A percentile compares a stretch with the other conserved stretches of the same genome.
Evolutionary conservation across 495 filamentous ascomycete species (phyloP).

Genomic region (Podospora anserina): DNA sequence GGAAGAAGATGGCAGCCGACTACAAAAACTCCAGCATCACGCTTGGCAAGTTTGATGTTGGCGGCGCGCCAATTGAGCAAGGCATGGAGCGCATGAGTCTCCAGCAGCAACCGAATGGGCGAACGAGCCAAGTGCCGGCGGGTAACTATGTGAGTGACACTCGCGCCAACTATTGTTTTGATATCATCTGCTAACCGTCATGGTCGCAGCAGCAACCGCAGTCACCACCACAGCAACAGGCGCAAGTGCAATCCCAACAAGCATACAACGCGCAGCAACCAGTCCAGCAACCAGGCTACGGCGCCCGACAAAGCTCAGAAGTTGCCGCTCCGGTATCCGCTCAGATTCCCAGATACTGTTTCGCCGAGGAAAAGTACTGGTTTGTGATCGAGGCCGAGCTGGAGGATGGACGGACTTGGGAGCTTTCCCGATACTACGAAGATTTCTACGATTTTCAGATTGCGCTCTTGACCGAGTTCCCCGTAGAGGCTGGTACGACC

Average conservation of each 20-base stretch:
- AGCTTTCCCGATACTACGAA: constrained; percentile 88
- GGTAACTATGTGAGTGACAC: constrained; percentile 40
- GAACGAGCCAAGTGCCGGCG: constrained; percentile 45
- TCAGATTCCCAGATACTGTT: constrained; percentile 88
- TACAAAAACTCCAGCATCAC: constrained; percentile 99
- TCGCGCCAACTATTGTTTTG: background rate
- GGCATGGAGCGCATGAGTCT: constrained; percentile 81
- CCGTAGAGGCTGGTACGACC: constrained; percentile 84
- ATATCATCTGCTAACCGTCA: constrained; percentile 8
- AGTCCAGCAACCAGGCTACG: constrained; percentile 30
- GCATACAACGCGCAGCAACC: constrained; percentile 26
- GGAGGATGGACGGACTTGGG: constrained; percentile 90
- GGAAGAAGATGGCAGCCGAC: constrained; percentile 99
- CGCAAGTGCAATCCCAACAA: constrained; percentile 17
- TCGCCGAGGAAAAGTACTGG: constrained; percentile 97
- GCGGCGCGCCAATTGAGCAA: constrained; percentile 55
- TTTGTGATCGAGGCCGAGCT: constrained; percentile 91
- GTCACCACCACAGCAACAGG: constrained; percentile 33
- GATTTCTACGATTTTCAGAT: constrained; percentile 99
- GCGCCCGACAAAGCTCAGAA: constrained; percentile 41
- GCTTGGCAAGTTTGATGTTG: constrained; percentile 79
- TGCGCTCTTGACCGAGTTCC: constrained; percentile 87
- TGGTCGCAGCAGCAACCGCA: constrained; percentile 19
- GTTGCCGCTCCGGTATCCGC: constrained; percentile 62
- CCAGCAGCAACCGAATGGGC: constrained; percentile 40